phyloP scores from a whole-genome alignment of 2,329 filamentous ascomycete species.

The Apiospora sp. region DNA sequence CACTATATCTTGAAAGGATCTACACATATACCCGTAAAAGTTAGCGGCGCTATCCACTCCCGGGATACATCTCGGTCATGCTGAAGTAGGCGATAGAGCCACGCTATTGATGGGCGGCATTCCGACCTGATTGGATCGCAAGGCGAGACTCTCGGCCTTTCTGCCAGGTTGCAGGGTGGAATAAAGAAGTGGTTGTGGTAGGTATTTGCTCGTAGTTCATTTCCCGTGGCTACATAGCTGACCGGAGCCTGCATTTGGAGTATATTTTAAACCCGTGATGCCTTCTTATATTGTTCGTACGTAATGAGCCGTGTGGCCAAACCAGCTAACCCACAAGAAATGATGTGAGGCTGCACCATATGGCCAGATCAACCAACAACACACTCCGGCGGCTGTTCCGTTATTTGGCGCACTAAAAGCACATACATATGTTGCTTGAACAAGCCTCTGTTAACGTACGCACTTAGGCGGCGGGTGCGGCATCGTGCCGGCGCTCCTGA shows the following conservation, averaged over 20 bases:
- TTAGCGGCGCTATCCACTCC: neutral
- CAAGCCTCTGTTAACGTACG: neutral
- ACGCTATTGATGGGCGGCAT: neutral
- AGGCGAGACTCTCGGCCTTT: neutral
- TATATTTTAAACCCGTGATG: neutral
- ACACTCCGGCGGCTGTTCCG: neutral
- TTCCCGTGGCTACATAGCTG: neutral
- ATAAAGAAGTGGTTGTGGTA: neutral
- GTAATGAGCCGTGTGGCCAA: neutral
- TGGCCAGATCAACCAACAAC: neutral
- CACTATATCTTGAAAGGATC: neutral
- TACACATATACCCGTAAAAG: neutral
- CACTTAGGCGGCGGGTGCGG: neutral
- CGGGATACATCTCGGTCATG: neutral
- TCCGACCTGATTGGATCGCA: constrained; percentile 7
- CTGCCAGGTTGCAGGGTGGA: neutral
- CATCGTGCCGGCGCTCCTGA: neutral
- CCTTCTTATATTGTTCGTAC: neutral
- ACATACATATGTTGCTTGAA: neutral
- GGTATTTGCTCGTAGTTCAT: neutral
- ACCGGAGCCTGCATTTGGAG: neutral
- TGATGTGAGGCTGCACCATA: neutral
- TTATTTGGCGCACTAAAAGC: neutral
- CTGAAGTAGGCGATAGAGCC: neutral
- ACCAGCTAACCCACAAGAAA: neutral